A percentile compares a stretch with the other conserved stretches of the same genome.
Evolutionary conservation across 192 early-diverging fungal species (phyloP).

Genomic region (Pilaira anomala): DNA sequence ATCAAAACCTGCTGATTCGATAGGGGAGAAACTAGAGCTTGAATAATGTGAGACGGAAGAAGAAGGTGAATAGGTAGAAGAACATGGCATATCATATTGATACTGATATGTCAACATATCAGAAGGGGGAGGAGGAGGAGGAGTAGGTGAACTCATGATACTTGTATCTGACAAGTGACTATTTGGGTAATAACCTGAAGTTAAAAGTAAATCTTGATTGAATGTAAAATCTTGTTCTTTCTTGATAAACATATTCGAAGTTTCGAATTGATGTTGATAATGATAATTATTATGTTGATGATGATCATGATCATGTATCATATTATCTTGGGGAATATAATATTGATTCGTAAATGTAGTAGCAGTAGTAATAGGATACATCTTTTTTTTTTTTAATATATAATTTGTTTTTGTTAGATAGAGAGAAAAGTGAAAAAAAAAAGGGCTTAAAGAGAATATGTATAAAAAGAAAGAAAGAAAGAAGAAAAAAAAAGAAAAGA

Average conservation of each 20-base stretch:
- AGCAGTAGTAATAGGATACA: too few relatives aligned
- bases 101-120: too few relatives aligned
- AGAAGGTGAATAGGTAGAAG: not conserved
- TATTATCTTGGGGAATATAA: too few relatives aligned
- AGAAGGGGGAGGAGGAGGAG: too few relatives aligned
- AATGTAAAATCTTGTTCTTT: not conserved
- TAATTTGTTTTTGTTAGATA: too few relatives aligned
- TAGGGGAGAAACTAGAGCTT: not conserved
- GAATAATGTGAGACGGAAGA: too few relatives aligned
- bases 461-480: constrained; percentile 1
- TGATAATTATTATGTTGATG: too few relatives aligned
- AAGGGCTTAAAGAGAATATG: not conserved
- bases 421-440: not conserved
- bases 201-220: constrained; percentile 5
- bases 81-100: too few relatives aligned
- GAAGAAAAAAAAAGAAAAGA: not conserved
- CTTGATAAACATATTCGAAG: not conserved
- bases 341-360: too few relatives aligned
- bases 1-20: not conserved
- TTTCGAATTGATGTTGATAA: too few relatives aligned
- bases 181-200: constrained; percentile 5
- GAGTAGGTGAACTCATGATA: too few relatives aligned
- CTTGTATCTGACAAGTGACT: not conserved
- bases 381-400: not conserved
- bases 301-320: too few relatives aligned